Evolutionary conservation across 139 green algal genomes (phyloP), one percentile per base, ranked within the genome.

Genomic region (Chloropicon primus): DNA sequence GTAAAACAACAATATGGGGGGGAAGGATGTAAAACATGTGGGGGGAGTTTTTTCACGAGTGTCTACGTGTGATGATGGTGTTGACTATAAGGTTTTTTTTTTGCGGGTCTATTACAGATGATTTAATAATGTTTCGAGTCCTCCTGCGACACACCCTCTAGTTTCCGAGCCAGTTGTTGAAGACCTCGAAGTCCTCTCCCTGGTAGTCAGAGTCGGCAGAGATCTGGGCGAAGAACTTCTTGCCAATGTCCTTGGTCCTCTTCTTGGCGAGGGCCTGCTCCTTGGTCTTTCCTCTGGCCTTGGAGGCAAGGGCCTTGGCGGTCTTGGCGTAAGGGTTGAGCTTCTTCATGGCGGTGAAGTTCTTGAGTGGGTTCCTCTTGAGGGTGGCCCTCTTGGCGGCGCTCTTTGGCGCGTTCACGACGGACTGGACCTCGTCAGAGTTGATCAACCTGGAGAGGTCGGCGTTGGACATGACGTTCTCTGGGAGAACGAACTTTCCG

Each of bases 291-390:
- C 82, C 80, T 24, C 81, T 22, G 25, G 22, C 76, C 80, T 84
- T 78, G 3, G 29, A 5, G 41, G 41, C 41, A 17, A 62, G 41
- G 41, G 41, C 41, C 41, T 74, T 25, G 22, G n/a, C 26, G 28
- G 84, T 81, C 78, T 92, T 92, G 76, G 94, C 94, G 79, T 97
- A 96, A 17, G 95, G 95, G 91, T 99, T 98, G 80, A 99, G 91
- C 88, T 96, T 96, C 74, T 97, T 80, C 87, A 99, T 88, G 29
- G 92, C 92, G 71, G 89, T 89, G 84, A 97, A 82, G 92, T 99
- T 98, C 85, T 93, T 94, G 73, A 99, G 86, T 1, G 95, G 95
- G 89, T 99, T 99, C 89, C 97, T 97, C 91, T 98, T 98, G 26
- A 97, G 88, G 77, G 77, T 86, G 79, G 41, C 41, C 10, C 41